Percentiles rank a stretch among this genome's conserved stretches.
Conservation (phyloP, 768 basidiomycete genomes). For the Mycena belliarum region DNA sequence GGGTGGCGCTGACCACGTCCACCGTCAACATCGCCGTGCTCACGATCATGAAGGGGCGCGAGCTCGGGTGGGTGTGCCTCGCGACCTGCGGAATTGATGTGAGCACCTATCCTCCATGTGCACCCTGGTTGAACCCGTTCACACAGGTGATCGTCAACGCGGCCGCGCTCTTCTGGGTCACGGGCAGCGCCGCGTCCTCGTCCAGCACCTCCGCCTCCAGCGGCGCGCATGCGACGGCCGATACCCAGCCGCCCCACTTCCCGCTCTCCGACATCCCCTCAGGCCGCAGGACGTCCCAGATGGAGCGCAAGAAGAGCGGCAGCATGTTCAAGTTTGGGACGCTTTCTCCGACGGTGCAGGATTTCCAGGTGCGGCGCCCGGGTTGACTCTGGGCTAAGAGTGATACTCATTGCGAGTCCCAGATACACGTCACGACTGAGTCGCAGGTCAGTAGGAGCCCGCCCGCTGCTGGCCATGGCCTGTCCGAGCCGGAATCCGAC, state of each 20-base stretch:
- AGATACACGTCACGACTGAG: slow-evolving; percentile 14
- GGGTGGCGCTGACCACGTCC: slow-evolving; percentile 49
- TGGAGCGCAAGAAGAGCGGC: not conserved
- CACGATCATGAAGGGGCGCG: slow-evolving; percentile 43
- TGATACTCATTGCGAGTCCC: too few relatives aligned
- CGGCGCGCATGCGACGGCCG: not conserved
- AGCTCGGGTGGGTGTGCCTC: slow-evolving; percentile 52
- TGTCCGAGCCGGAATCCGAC: too few relatives aligned
- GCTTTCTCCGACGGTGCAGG: not conserved
- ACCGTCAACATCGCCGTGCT: slow-evolving; percentile 50
- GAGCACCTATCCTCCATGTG: slow-evolving; percentile 10
- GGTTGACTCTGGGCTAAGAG: too few relatives aligned
- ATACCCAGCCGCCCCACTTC: not conserved
- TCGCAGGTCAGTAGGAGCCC: not conserved
- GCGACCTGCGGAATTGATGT: slow-evolving; percentile 37
- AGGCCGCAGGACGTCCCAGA: not conserved
- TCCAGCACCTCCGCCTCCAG: not conserved
- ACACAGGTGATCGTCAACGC: slow-evolving; percentile 48
- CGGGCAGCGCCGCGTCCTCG: slow-evolving; percentile 24
- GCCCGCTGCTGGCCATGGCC: too few relatives aligned
- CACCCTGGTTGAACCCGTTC: not conserved
- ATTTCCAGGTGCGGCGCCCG: slow-evolving; percentile 13
- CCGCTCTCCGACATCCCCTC: not conserved
- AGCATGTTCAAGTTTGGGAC: slow-evolving; percentile 1
- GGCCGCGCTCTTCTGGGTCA: slow-evolving; percentile 50